Conservation (phyloP, 139 green algal species). For the Haematococcus lacustris region DNA sequence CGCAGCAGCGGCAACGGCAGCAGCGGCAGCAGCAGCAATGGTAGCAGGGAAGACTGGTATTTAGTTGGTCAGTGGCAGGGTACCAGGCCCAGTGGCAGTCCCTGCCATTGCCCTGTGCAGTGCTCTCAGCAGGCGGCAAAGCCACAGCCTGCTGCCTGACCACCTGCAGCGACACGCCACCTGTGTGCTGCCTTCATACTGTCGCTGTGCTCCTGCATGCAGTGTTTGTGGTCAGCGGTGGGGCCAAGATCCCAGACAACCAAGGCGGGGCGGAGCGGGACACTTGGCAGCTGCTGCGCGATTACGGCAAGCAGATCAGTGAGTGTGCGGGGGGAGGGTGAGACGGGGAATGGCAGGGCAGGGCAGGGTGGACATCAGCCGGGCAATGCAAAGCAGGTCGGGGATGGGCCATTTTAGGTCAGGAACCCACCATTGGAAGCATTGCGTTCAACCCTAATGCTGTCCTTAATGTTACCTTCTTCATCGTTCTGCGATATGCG, state of each 20-base stretch:
- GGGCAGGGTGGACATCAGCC: background rate
- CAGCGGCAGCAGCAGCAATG: background rate
- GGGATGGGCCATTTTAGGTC: too few species aligned
- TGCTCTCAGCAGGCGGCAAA: background rate
- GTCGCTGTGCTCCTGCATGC: background rate
- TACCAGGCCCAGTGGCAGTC: background rate
- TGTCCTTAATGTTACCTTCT: too few species aligned
- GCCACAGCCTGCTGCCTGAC: background rate
- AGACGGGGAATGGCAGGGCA: background rate
- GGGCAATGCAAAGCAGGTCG: too few species aligned
- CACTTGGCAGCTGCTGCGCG: background rate
- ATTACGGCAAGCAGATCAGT: constrained; percentile 7
- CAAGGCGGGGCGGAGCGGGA: background rate
- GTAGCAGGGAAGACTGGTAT: background rate
- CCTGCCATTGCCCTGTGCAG: background rate
- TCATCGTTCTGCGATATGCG: too few species aligned
- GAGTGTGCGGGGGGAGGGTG: background rate
- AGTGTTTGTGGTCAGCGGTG: constrained; percentile 11
- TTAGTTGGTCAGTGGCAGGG: background rate
- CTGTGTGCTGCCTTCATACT: too few species aligned
- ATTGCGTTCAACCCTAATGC: too few species aligned
- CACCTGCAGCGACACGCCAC: background rate
- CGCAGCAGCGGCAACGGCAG: background rate
- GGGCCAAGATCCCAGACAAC: background rate
- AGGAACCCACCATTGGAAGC: too few species aligned